These are phyloP conservation scores for Ehretia macrophylla DNA, from an alignment of 257 asterid species.

Conservation along the genomic window DNA sequence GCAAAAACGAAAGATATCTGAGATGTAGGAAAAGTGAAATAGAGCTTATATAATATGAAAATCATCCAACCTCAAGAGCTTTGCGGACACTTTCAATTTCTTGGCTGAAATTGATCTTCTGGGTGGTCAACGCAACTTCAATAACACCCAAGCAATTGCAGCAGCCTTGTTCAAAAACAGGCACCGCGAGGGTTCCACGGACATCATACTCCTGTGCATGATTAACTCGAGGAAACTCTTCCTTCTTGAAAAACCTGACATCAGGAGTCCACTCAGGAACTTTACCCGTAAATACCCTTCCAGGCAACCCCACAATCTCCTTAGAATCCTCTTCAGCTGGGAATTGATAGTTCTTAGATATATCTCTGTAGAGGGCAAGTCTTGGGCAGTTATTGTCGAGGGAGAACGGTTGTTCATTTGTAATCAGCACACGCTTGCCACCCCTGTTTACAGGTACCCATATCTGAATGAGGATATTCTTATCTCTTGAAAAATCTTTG, in stretches of 20 bases:
- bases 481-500: conserved; percentile 48
- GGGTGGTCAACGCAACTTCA: conserved; percentile 75
- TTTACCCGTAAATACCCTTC: conserved; percentile 65
- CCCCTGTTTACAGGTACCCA: conserved; percentile 76
- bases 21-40: neutral
- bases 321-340: conserved; percentile 64
- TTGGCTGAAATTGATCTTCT: conserved; percentile 68
- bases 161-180: conserved; percentile 80
- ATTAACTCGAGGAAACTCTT: conserved; percentile 72
- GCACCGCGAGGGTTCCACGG: conserved; percentile 85
- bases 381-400: conserved; percentile 55
- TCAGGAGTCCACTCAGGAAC: conserved; percentile 98
- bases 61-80: conserved; percentile 74
- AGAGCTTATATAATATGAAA: too few relatives aligned
- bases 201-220: conserved; percentile 74
- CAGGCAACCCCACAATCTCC: conserved; percentile 75
- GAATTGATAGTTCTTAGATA: conserved; percentile 65
- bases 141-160: conserved; percentile 82
- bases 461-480: conserved; percentile 64
- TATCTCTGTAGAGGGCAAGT: conserved; percentile 67
- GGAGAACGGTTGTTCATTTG: conserved; percentile 58
- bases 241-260: conserved; percentile 66
- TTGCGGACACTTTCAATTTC: conserved; percentile 84
- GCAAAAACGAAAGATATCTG: neutral
- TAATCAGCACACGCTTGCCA: conserved; percentile 61